Base-by-base conservation (phyloP, 192 early-diverging fungal genomes). In the Dimargaris verticillata region DNA sequence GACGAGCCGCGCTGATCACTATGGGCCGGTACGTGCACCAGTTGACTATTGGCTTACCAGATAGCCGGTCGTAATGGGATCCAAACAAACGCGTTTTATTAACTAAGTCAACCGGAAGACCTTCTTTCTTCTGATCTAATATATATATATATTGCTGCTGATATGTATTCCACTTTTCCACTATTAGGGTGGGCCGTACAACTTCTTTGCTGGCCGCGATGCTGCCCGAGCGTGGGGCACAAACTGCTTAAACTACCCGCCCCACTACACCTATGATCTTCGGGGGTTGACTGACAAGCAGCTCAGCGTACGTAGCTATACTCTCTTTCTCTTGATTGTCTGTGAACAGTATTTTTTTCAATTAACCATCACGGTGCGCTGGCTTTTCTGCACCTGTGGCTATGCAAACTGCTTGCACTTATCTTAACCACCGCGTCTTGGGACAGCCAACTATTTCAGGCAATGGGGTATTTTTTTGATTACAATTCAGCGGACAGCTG, bases 171-270 rank as follows among this genome's bases (percentile, higher is more conserved):
- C 44, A 45, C 17, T 12, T 45, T 12, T 45, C 11, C 11, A 45
- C 14, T 26, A 20, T 14, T 53, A 78, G 75, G 83, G 80, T 13
- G 87, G 83, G 14, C 73, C 88, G 15, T 99, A 97, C 71, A 68
- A 78, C 42, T 81, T 89, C 69, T 99, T 95, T 75, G 74, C 89
- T 9, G 94, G 96, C 1, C 77, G 76, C 45, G 96, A 99, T 73
- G 91, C 92, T 3, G 83, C 93, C 14, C 76, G 96, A 28, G 92
- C 96, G 14, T 99, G 87, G 67, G 84, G 86, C 18, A 99, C 96
- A 3, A 93, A 93, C 41, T 99, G 96, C 69, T 89, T 97, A 64
- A 62, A 89, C 59, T 60, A 62, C 28, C 60, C 65, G 48, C 86
- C 86, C 43, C 91, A 99, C 65, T 70, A 94, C 24, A 95, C 93